Conservation (phyloP, 2,329 filamentous ascomycete species). For the Parastagonospora avenae region DNA sequence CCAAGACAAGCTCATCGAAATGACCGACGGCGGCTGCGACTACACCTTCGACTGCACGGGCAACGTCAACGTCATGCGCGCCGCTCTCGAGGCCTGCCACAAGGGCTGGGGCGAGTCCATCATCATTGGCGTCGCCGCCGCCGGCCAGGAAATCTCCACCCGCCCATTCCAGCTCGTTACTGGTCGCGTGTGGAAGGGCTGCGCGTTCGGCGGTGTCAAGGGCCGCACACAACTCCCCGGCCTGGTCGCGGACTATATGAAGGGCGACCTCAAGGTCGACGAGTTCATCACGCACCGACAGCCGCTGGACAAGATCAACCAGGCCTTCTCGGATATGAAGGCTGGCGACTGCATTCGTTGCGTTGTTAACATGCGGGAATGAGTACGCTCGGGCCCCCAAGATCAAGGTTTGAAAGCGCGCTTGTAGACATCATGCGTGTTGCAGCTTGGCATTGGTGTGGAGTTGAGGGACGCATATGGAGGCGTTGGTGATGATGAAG, state of each 20-base stretch:
- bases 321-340: constrained; percentile 93
- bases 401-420: neutral
- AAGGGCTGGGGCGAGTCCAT: constrained; percentile 99
- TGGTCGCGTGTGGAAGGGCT: constrained; percentile 96
- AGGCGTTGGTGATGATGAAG: neutral
- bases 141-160: constrained; percentile 93
- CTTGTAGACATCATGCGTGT: neutral
- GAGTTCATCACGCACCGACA: constrained; percentile 99
- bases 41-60: constrained; percentile 99
- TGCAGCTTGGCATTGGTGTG: neutral
- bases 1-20: constrained; percentile 90
- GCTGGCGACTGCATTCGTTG: constrained; percentile 95
- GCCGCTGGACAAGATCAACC: constrained; percentile 80
- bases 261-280: constrained; percentile 91
- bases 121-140: constrained; percentile 95
- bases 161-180: constrained; percentile 98
- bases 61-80: constrained; percentile 94
- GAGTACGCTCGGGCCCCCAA: constrained; percentile 20
- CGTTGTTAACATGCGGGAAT: constrained; percentile 71
- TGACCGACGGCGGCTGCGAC: constrained; percentile 97
- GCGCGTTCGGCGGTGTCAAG: constrained; percentile 98
- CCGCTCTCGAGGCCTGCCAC: constrained; percentile 95
- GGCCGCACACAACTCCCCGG: constrained; percentile 88
- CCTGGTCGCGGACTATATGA: constrained; percentile 88
- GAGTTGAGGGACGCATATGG: neutral